Evolutionary conservation across 2,329 filamentous ascomycete species (phyloP), one percentile per base, ranked within the genome.

Genomic region (Hypoxylon sp.): DNA sequence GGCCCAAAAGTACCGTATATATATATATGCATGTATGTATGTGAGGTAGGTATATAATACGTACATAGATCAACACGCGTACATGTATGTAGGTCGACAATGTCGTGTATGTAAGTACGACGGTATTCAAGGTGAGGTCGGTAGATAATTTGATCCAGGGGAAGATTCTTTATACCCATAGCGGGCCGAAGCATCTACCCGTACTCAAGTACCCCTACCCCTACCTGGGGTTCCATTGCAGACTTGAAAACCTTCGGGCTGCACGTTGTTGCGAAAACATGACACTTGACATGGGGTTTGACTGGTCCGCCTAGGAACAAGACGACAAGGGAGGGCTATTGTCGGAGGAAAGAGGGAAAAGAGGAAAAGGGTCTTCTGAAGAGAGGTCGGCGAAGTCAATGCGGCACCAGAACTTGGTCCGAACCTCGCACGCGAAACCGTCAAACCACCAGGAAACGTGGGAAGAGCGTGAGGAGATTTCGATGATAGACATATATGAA

Each of bases 241-340:
- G 62, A 57, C 48, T 23, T 21, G 53, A 54, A 64, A 59, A 41
- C 58, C 45, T 63, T 63, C 62, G 43, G 62, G 50, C 54, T 69
- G 69, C 67, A 70, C 56, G 64, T 65, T 59, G 58, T 65, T 68
- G 65, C 63, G 64, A 68, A 61, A 52, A 65, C 64, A 70, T 65
- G 67, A 63, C 55, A 64, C 59, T 60, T 45, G 52, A 63, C 57
- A 53, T 60, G 56, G 65, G 65, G 34, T 46, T 63, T 69, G 46
- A 70, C 58, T 70, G 65, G 70, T 46, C 53, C 65, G 61, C 55
- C 61, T 66, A 59, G 29, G 14, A 50, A 62, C 51, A 34, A 47
- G 48, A 61, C 37, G 59, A 63, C 53, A 62, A 59, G 58, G 65
- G 50, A 69, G 64, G 70, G 68, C 51, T 71, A 71, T 61, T 62